Evolutionary conservation across 768 basidiomycete species (phyloP).

Genomic region (Coprinopsis marcescibilis): DNA sequence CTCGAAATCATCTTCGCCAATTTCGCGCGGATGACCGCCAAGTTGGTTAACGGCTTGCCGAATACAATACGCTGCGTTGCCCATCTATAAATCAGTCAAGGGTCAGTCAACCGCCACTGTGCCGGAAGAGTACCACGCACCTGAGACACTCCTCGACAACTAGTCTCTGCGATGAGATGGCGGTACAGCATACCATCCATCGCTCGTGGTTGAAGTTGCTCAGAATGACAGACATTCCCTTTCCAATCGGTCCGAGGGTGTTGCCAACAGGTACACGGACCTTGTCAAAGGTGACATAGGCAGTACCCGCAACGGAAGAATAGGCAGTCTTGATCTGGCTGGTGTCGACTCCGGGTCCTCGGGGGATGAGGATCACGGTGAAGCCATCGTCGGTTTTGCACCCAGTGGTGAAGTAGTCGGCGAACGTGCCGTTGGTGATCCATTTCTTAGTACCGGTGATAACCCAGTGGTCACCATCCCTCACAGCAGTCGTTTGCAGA

Average conservation of each 20-base stretch:
- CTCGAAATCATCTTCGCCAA: constrained; percentile 88
- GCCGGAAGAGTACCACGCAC: constrained; percentile 28
- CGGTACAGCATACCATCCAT: constrained; percentile 77
- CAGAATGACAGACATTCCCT: constrained; percentile 77
- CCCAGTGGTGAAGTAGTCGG: constrained; percentile 79
- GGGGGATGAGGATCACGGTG: constrained; percentile 69
- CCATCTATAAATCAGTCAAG: constrained; percentile 53
- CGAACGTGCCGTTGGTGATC: constrained; percentile 86
- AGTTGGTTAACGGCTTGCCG: constrained; percentile 75
- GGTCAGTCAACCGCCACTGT: constrained; percentile 1
- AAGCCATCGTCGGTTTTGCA: constrained; percentile 75
- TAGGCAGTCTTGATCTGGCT: constrained; percentile 92
- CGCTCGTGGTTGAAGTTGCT: constrained; percentile 89
- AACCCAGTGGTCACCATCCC: constrained; percentile 82
- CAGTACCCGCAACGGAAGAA: constrained; percentile 87
- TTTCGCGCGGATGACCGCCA: constrained; percentile 86
- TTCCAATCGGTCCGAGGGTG: constrained; percentile 81
- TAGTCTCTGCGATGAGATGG: constrained; percentile 68
- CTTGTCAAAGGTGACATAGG: constrained; percentile 77
- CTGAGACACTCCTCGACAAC: constrained; percentile 90
- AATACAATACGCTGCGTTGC: constrained; percentile 85
- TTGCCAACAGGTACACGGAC: constrained; percentile 80
- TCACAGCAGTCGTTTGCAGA: constrained; percentile 77
- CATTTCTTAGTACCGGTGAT: constrained; percentile 97
- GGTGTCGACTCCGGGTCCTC: constrained; percentile 70